Evolutionary conservation across 441 rosid species (phyloP), one percentile per base, ranked within the genome.

Genomic region (Cnidoscolus chayamansa): DNA sequence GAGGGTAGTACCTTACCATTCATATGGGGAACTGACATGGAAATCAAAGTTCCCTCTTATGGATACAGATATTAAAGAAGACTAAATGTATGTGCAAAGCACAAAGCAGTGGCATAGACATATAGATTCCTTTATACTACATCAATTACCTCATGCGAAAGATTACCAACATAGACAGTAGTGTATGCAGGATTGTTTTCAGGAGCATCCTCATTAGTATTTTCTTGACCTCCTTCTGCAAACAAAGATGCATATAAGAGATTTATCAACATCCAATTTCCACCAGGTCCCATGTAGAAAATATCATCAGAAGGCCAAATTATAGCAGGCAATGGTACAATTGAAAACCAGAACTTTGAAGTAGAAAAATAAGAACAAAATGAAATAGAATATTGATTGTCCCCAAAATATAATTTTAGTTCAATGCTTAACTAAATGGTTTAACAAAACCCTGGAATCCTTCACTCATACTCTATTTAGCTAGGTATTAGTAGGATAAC

Each of bases 161-260:
- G 88, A 81, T 90, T 92, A 70, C 98, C 98, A 69, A 92, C 97
- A 68, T 88, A 90, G 20, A 92, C 98, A 77, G 98, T 92, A 61
- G 97, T 92, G 71, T 80, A 90, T 65, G 87, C 92, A 60, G 91
- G 86, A 75, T 90, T 93, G 76, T 86, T 90, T 75, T 90, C 98
- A 32, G 92, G 97, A 74, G 93, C 90, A 65, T 93, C 98, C 72
- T 61, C 85, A 69, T 81, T 89, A 63, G 82, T 66, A 45, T 76
- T 74, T 73, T 89, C 97, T 75, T 87, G 87, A 70, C 88, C 93
- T 74, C 88, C 98, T 71, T 90, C 97, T 93, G 85, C 86, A 83
- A 12, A 48, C 20, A 49, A 19, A 45, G 40, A 40, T 2, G 17
- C 15, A 54, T 25, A 55, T 55, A 49, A 73, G 76, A 73, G 25